A percentile compares a stretch with the other conserved stretches of the same genome.
phyloP scores from a whole-genome alignment of 2,329 filamentous ascomycete genomes.

The Nemania sp. region DNA sequence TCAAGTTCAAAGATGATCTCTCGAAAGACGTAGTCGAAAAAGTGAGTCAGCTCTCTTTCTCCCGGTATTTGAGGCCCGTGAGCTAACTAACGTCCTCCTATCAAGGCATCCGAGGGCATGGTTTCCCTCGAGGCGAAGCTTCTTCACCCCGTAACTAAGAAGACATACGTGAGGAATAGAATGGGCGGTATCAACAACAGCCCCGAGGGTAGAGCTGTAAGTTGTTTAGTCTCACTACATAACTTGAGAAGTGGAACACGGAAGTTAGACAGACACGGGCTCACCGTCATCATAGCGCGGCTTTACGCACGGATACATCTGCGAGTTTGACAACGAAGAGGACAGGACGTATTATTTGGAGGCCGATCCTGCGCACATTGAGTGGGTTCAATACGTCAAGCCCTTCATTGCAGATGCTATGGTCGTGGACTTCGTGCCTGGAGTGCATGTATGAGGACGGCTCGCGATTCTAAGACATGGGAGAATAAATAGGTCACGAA shows the following conservation, averaged over 20 bases:
- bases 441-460: slow-evolving; percentile 19
- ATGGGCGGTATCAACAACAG: slow-evolving; percentile 28
- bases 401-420: slow-evolving; percentile 28
- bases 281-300: slow-evolving; percentile 16
- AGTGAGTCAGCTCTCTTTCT: neutral
- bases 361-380: slow-evolving; percentile 24
- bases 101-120: slow-evolving; percentile 23
- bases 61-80: neutral
- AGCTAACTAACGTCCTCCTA: neutral
- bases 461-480: neutral
- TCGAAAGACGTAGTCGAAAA: slow-evolving; percentile 18
- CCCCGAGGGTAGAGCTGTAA: slow-evolving; percentile 24
- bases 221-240: neutral
- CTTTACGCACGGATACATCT: slow-evolving; percentile 24
- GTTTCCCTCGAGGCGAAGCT: slow-evolving; percentile 23
- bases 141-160: slow-evolving; percentile 23
- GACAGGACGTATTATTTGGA: slow-evolving; percentile 27
- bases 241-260: neutral
- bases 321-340: slow-evolving; percentile 27
- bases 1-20: slow-evolving; percentile 29
- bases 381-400: slow-evolving; percentile 29
- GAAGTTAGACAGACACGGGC: neutral
- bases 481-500: too few relatives aligned
- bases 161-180: slow-evolving; percentile 23
- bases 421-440: slow-evolving; percentile 26